Conservation (phyloP, 495 filamentous ascomycete genomes). For the Neurospora sp. region DNA sequence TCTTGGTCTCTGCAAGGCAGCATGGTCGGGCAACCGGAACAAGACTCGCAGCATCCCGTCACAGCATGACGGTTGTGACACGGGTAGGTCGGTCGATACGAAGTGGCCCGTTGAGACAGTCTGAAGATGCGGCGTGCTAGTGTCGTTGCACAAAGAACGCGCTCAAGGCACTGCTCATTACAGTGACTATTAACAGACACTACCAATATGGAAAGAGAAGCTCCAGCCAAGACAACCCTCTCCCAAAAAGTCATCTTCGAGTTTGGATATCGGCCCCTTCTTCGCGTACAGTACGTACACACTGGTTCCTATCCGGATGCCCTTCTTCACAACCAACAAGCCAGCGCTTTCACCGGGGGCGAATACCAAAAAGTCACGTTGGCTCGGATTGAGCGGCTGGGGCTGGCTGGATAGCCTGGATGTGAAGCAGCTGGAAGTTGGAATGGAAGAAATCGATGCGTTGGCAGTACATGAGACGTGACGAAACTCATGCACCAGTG, state of each 20-base stretch:
- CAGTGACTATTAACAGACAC: background rate
- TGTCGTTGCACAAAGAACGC: background rate
- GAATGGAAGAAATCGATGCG: constrained; percentile 9
- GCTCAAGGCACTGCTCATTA: background rate
- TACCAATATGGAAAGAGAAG: background rate
- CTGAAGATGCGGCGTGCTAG: constrained; percentile 5
- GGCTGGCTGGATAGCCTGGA: constrained; percentile 16
- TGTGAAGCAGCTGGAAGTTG: constrained; percentile 1
- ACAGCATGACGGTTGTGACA: background rate
- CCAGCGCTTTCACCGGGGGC: background rate
- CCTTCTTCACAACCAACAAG: background rate
- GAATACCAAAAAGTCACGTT: constrained; percentile 7
- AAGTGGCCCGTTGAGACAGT: background rate
- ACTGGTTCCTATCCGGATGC: background rate
- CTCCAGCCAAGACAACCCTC: constrained; percentile 6
- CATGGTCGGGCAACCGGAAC: background rate
- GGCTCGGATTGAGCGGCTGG: constrained; percentile 17
- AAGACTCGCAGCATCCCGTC: background rate
- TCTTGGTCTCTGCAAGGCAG: background rate
- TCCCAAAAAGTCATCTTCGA: background rate
- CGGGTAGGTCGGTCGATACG: constrained; percentile 1
- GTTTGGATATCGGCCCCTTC: background rate
- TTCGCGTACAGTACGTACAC: background rate
- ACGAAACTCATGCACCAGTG: constrained; percentile 12
- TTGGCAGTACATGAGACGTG: constrained; percentile 25